Conservation (phyloP, 2,329 filamentous ascomycete species). For the Cladosporium sp. region DNA sequence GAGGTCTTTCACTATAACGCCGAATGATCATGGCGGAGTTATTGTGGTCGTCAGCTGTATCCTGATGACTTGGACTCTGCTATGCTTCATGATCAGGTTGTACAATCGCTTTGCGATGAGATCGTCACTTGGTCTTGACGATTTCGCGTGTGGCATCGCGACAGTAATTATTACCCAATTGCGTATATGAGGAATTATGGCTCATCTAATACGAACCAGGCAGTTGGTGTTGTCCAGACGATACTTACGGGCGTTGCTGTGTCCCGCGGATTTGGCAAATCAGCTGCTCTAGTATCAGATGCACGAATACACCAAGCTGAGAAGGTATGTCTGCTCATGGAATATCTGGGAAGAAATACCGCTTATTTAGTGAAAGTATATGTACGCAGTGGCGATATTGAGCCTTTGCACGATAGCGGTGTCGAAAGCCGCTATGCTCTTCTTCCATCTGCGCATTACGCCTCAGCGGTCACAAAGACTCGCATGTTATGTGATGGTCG, state of each 20-base stretch:
- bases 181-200: background rate
- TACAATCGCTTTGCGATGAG: slow-evolving; percentile 23
- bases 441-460: slow-evolving; percentile 22
- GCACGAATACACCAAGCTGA: slow-evolving; percentile 15
- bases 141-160: slow-evolving; percentile 20
- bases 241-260: slow-evolving; percentile 19
- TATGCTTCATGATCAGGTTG: slow-evolving; percentile 22
- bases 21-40: slow-evolving; percentile 23
- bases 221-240: slow-evolving; percentile 21
- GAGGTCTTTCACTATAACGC: slow-evolving; percentile 21
- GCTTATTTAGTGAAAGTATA: slow-evolving; percentile 12
- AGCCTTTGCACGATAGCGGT: slow-evolving; percentile 21
- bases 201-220: slow-evolving; percentile 4
- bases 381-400: slow-evolving; percentile 21
- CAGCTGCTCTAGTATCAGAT: slow-evolving; percentile 15
- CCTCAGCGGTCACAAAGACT: slow-evolving; percentile 17
- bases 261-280: slow-evolving; percentile 22
- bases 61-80: slow-evolving; percentile 22
- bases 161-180: slow-evolving; percentile 14
- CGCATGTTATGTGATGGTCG: slow-evolving; percentile 17
- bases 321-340: slow-evolving; percentile 15
- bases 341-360: background rate
- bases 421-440: slow-evolving; percentile 21
- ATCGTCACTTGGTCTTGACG: slow-evolving; percentile 22
- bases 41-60: slow-evolving; percentile 22